Conservation (phyloP, 179 eudicot genomes). For the Dionaea muscipula region DNA sequence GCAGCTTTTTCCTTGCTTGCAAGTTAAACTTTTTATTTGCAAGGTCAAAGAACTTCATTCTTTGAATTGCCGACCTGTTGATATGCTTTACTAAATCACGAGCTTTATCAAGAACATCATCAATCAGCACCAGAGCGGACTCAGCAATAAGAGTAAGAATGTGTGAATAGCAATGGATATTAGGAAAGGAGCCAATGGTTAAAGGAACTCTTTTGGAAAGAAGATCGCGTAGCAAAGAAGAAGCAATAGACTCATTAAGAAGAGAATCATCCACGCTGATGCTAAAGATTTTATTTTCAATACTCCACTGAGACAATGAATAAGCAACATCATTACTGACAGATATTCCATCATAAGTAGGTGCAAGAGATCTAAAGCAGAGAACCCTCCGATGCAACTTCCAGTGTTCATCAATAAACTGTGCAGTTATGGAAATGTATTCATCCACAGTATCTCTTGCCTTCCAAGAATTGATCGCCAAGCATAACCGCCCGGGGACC, state of each 20-base stretch:
- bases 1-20: slow-evolving; percentile 23
- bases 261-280: slow-evolving; percentile 29
- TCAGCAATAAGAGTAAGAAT: slow-evolving; percentile 26
- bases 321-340: slow-evolving; percentile 31
- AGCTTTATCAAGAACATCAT: slow-evolving; percentile 24
- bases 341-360: slow-evolving; percentile 31
- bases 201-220: slow-evolving; percentile 21
- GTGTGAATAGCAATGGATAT: slow-evolving; percentile 27
- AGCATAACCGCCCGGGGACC: slow-evolving; percentile 31
- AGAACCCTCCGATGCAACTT: slow-evolving; percentile 25
- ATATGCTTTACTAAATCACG: slow-evolving; percentile 38
- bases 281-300: slow-evolving; percentile 29
- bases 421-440: slow-evolving; percentile 30
- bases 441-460: slow-evolving; percentile 36
- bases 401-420: slow-evolving; percentile 33
- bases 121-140: slow-evolving; percentile 26
- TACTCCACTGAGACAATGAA: slow-evolving; percentile 30
- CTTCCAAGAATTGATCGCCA: slow-evolving; percentile 31
- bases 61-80: slow-evolving; percentile 31
- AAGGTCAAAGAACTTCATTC: slow-evolving; percentile 36
- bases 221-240: slow-evolving; percentile 28
- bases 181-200: slow-evolving; percentile 20
- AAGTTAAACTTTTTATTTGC: slow-evolving; percentile 36
- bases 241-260: slow-evolving; percentile 22
- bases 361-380: slow-evolving; percentile 32